These are phyloP conservation scores for Nicotiana noctiflora DNA, from an alignment of 257 asterid genomes.

Conservation along the genomic window DNA sequence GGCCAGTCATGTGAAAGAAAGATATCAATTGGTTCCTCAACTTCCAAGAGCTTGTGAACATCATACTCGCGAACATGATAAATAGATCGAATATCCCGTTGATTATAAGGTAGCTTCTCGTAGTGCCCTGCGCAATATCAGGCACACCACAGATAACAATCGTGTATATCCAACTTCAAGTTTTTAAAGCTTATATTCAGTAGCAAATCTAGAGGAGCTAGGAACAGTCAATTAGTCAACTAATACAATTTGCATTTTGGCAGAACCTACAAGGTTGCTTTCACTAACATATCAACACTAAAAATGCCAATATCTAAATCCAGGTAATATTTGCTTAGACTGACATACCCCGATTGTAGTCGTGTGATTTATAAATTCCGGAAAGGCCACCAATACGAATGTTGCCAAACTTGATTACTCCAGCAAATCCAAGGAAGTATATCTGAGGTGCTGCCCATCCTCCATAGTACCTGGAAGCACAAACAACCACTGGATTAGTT, in stretches of 20 bases:
- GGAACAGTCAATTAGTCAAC: neutral
- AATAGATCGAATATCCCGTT: conserved; percentile 69
- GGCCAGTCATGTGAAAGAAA: conserved; percentile 99
- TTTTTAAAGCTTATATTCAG: neutral
- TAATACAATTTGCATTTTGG: neutral
- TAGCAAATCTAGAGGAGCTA: neutral
- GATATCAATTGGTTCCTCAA: conserved; percentile 86
- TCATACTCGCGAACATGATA: conserved; percentile 96
- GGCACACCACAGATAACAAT: conserved; percentile 1
- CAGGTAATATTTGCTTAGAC: neutral
- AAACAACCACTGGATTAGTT: conserved; percentile 18
- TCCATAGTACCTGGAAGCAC: conserved; percentile 70
- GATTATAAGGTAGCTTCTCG: conserved; percentile 80
- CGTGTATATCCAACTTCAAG: neutral
- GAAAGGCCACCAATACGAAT: conserved; percentile 96
- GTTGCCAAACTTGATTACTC: conserved; percentile 82
- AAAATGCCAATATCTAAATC: neutral
- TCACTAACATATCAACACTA: neutral
- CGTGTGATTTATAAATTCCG: conserved; percentile 66
- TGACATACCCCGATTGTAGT: conserved; percentile 57
- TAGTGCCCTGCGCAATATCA: conserved; percentile 60
- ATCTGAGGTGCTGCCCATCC: conserved; percentile 98
- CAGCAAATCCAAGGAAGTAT: conserved; percentile 93
- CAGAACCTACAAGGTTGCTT: neutral
- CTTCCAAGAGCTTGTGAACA: conserved; percentile 84